Percentiles rank a stretch among this genome's conserved stretches.
Evolutionary conservation across 2,329 filamentous ascomycete species (phyloP).

Genomic region (Ceratocystiopsis brevicomis): DNA sequence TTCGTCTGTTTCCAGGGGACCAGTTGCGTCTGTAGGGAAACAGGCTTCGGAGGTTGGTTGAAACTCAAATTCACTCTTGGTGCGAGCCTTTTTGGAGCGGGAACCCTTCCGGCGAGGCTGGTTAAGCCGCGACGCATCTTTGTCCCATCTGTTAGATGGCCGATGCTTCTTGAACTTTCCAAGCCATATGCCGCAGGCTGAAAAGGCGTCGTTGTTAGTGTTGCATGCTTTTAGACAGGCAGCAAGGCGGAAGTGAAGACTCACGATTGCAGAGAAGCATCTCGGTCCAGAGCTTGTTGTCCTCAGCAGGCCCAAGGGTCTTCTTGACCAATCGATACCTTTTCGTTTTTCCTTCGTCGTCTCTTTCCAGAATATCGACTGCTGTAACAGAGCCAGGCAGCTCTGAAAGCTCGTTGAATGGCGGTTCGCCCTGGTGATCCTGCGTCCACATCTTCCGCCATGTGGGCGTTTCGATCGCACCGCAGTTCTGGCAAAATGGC

Average conservation of each 20-base stretch:
- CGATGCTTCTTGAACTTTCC: slow-evolving; percentile 73
- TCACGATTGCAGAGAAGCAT: slow-evolving; percentile 74
- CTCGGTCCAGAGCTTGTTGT: slow-evolving; percentile 49
- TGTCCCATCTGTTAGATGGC: slow-evolving; percentile 68
- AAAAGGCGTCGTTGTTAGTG: background rate
- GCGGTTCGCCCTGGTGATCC: slow-evolving; percentile 48
- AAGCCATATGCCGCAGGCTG: slow-evolving; percentile 85
- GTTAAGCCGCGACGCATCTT: slow-evolving; percentile 31
- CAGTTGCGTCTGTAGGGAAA: slow-evolving; percentile 32
- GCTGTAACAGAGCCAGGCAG: slow-evolving; percentile 57
- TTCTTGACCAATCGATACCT: slow-evolving; percentile 67
- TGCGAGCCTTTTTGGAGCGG: slow-evolving; percentile 28
- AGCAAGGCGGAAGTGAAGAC: slow-evolving; percentile 16
- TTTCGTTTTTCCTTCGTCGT: slow-evolving; percentile 41
- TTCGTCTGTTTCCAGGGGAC: slow-evolving; percentile 22
- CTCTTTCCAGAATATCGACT: slow-evolving; percentile 46
- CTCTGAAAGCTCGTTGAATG: slow-evolving; percentile 51
- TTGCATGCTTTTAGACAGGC: too few species aligned
- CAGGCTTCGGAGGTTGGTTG: slow-evolving; percentile 35
- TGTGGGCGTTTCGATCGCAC: slow-evolving; percentile 85
- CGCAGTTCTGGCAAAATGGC: slow-evolving; percentile 79
- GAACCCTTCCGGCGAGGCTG: slow-evolving; percentile 29
- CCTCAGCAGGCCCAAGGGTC: slow-evolving; percentile 38
- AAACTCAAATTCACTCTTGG: slow-evolving; percentile 26
- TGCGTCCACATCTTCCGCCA: slow-evolving; percentile 91